Base-by-base conservation (phyloP, 805 yeast species). In the Lachancea thermotolerans region DNA sequence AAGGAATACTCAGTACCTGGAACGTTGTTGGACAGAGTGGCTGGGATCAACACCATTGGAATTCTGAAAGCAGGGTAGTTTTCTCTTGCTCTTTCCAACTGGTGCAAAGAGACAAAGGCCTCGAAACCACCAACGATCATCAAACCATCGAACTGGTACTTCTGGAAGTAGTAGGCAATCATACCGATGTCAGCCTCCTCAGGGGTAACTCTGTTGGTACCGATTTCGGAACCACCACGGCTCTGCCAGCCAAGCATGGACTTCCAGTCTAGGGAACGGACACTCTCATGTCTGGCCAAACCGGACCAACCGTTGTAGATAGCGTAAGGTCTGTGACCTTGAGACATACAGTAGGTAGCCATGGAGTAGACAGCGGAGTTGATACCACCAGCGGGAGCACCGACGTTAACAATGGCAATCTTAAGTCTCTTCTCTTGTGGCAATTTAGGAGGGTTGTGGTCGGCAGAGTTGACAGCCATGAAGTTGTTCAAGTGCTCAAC, bases 1-100 rank as follows among this genome's bases (percentile, higher is more conserved):
- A 93, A 69, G 0, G 97, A 89, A 66, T 89, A 89, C 67, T 93
- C 97, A 1, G 98, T 84, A 49, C 99, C 99, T n/a, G 99, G 99
- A 41, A 93, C 98, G 57, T 93, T 93, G 70, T 93, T 93, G 16
- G 97, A 89, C 52, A 93, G 87, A 2, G 99, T 93, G 2, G 98
- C 91, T 9, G 99, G 99, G 53, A 93, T 75, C 56, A 87, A 79
- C 35, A 86, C 85, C 86, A 91, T 82, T 50, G 99, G 99, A 53
- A 93, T 89, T 66, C 91, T 80, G 71, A 93, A 86, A 27, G 91
- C 81, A 37, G 99, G 98, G 69, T 88, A 93, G 48, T 78, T 70
- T 11, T 63, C 54, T 65, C 96, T 79, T 29, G 93, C 88, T 54
- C 75, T 73, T 55, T 85, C 84, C 53, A 93, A 75, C 71, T 89